Evolutionary conservation across 2,329 filamentous ascomycete species (phyloP).

Genomic region (Onygenales sp.): DNA sequence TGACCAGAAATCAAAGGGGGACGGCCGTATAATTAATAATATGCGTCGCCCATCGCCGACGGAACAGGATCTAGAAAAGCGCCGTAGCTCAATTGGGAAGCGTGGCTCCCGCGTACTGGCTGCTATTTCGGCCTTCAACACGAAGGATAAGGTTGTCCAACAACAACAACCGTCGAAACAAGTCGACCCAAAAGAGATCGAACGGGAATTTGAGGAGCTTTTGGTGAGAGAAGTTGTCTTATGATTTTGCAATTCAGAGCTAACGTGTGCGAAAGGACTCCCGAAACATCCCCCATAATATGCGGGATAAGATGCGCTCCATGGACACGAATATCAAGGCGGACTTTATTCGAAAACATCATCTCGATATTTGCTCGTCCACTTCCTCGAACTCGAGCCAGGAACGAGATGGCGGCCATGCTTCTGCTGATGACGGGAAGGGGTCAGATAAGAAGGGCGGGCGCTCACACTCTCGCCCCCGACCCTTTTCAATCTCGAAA

Average conservation of each 20-base stretch:
- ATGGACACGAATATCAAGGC: slow-evolving; percentile 85
- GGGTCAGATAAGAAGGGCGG: slow-evolving; percentile 27
- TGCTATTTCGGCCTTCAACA: slow-evolving; percentile 54
- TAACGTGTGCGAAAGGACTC: slow-evolving; percentile 52
- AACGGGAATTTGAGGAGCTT: slow-evolving; percentile 53
- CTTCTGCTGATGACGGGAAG: not conserved
- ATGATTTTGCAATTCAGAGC: slow-evolving; percentile 41
- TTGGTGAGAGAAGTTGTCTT: slow-evolving; percentile 42
- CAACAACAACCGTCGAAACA: slow-evolving; percentile 24
- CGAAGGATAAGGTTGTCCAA: slow-evolving; percentile 42
- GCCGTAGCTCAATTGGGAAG: slow-evolving; percentile 29
- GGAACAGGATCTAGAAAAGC: slow-evolving; percentile 3
- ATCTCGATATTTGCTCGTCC: slow-evolving; percentile 53
- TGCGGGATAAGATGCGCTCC: slow-evolving; percentile 89
- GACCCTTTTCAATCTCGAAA: slow-evolving; percentile 69
- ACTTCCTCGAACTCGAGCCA: slow-evolving; percentile 31
- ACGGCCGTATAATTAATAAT: not conserved
- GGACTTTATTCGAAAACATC: slow-evolving; percentile 84
- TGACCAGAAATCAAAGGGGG: slow-evolving; percentile 13
- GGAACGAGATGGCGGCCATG: slow-evolving; percentile 10
- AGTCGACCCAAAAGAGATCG: slow-evolving; percentile 46
- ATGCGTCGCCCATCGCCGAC: slow-evolving; percentile 1
- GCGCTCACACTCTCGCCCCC: slow-evolving; percentile 50
- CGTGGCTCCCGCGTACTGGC: slow-evolving; percentile 51
- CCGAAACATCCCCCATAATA: slow-evolving; percentile 86